Evolutionary conservation across 1,139 yeast genomes (phyloP), one percentile per base, ranked within the genome.

Genomic region (Entelexis sorbosivorans): DNA sequence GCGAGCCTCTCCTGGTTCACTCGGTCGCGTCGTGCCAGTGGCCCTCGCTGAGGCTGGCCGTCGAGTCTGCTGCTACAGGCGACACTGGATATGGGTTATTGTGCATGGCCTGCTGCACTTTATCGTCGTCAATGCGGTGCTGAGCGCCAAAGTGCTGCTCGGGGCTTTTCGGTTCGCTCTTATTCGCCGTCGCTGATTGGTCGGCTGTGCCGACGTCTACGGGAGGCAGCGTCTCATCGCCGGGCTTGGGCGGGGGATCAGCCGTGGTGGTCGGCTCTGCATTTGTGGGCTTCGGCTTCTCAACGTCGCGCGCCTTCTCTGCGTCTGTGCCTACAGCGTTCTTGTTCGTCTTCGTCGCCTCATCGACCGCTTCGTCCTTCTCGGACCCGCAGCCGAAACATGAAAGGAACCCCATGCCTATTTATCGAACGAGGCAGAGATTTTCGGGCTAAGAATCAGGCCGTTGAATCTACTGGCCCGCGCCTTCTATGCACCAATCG

Each of bases 371-470:
- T 24, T 34, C 50, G 20, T 48, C 40, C 16, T 28, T 24, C 10
- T 28, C 31, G 9, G 51, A 47, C 20, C 45, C 46, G 34, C 53
- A 50, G 11, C 51, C 53, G 6, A 50, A 38, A 16, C 53, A 50
- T 31, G 53, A 39, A 10, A 47, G 26, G 20, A 42, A 31, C 8
- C 43, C 51, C 51, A 48, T 48, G n/a, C 31, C 6, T 20, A 9
- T 38, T 20, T 28, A 22, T 5, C 36, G 22, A 17, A 17, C 14
- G 7, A 4, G 24, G 24, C 24, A 6, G 24, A 4, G 24, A 22
- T 22, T 6, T 22, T 22, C 6, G 4, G 24, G 6, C 24, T 4
- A 22, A 22, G 24, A 6, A 4, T 4, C 4, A 22, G 24, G 6
- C 6, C 4, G 4, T 22, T 22, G 24, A 9, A 34, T 17, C 22